Conservation (phyloP, 2,329 filamentous ascomycete genomes). For the Fusarium phyllophilum region DNA sequence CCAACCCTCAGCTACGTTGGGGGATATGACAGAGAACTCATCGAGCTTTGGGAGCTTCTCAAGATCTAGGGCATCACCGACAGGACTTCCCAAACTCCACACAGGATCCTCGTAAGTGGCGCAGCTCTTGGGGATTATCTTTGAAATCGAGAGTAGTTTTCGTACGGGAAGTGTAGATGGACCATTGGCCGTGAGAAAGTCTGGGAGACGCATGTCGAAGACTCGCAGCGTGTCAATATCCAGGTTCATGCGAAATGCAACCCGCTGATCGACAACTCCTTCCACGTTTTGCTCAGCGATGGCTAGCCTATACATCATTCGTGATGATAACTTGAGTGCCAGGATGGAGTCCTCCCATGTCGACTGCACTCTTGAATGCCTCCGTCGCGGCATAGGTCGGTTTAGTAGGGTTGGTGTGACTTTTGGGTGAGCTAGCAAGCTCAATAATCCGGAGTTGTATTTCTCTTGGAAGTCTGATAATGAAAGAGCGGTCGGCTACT, state of each 20-base stretch:
- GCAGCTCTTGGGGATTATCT: neutral
- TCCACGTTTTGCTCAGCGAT: rapidly evolving
- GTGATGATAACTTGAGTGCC: rapidly evolving
- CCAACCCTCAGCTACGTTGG: rapidly evolving
- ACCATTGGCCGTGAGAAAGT: rapidly evolving
- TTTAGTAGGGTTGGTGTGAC: rapidly evolving
- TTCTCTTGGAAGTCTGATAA: neutral
- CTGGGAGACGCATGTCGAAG: rapidly evolving
- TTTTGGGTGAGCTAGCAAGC: rapidly evolving
- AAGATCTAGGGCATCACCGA: rapidly evolving
- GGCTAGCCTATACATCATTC: rapidly evolving
- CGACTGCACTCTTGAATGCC: neutral
- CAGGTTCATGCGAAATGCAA: neutral
- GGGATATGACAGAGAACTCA: neutral
- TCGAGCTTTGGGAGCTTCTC: neutral
- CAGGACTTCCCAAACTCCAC: rapidly evolving
- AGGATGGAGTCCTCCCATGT: neutral
- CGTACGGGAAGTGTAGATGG: rapidly evolving
- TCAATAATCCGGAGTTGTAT: rapidly evolving
- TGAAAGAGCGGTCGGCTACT: rapidly evolving
- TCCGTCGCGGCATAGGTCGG: rapidly evolving
- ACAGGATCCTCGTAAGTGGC: rapidly evolving
- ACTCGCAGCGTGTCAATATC: neutral
- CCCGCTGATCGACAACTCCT: rapidly evolving
- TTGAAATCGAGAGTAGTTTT: neutral